These are phyloP conservation scores for Apodospora peruviana DNA, from an alignment of 495 filamentous ascomycete species.

Conservation along the genomic window DNA sequence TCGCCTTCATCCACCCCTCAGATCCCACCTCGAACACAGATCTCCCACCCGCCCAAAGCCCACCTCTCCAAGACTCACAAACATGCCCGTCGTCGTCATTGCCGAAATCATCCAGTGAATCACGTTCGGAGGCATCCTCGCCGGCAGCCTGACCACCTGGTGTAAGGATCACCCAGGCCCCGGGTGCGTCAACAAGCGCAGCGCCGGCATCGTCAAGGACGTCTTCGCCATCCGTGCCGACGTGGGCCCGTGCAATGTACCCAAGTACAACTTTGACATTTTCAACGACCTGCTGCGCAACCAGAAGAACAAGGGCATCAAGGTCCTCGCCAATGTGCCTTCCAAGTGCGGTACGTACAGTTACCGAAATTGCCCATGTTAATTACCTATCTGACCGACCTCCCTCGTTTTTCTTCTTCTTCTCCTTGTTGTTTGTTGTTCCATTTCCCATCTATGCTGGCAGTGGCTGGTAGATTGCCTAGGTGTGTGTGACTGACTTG, in stretches of 20 bases:
- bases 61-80: background rate
- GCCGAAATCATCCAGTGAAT: background rate
- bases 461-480: no score
- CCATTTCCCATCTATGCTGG: no score
- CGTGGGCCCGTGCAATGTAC: conserved; percentile 12
- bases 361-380: no score
- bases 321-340: conserved; percentile 7
- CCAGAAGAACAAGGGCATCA: conserved; percentile 1
- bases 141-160: background rate
- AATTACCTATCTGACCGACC: no score
- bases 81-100: background rate
- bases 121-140: background rate
- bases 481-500: background rate
- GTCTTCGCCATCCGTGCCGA: background rate
- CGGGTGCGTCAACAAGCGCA: conserved; percentile 7
- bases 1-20: background rate
- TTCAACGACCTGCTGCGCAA: conserved; percentile 5
- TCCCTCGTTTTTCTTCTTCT: no score
- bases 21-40: background rate
- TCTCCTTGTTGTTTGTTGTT: no score
- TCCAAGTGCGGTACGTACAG: conserved; percentile 3
- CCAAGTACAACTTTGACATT: conserved; percentile 12
- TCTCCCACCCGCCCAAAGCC: background rate
- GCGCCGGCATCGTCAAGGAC: background rate
- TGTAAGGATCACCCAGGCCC: background rate